A percentile compares a stretch with the other conserved stretches of the same genome.
Evolutionary conservation across 2,329 filamentous ascomycete species (phyloP).

Genomic region (Neofusicoccum parvum): DNA sequence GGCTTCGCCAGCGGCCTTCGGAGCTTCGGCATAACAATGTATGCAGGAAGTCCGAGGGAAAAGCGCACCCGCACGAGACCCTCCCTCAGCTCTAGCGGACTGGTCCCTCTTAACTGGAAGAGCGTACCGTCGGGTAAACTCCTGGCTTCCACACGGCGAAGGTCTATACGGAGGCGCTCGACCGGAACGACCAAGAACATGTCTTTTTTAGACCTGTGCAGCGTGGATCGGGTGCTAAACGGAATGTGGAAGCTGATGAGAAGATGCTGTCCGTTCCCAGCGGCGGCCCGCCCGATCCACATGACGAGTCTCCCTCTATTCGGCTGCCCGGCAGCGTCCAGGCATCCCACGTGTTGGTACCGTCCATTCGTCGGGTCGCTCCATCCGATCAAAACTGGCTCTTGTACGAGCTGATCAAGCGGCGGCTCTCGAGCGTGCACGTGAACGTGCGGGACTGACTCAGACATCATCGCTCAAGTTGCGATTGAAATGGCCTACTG

Average conservation of each 20-base stretch:
- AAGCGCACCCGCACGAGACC: neutral
- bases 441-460: neutral
- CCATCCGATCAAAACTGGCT: constrained; percentile 1
- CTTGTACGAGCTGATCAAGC: neutral
- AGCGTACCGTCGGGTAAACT: neutral
- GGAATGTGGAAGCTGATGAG: constrained; percentile 1
- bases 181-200: neutral
- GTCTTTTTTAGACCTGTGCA: neutral
- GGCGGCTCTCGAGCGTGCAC: neutral
- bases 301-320: neutral
- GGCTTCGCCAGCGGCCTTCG: constrained; percentile 3
- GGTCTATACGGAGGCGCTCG: neutral
- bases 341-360: neutral
- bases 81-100: neutral
- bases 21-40: constrained; percentile 5
- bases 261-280: neutral
- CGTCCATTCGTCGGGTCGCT: neutral
- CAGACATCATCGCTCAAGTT: neutral
- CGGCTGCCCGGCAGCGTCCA: neutral
- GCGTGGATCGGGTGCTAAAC: neutral
- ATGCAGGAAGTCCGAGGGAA: constrained; percentile 1
- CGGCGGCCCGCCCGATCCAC: neutral
- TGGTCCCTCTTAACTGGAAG: neutral
- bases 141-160: neutral
- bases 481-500: neutral